phyloP scores from a whole-genome alignment of 2,329 filamentous ascomycete species.

The Pseudogymnoascus sp. region DNA sequence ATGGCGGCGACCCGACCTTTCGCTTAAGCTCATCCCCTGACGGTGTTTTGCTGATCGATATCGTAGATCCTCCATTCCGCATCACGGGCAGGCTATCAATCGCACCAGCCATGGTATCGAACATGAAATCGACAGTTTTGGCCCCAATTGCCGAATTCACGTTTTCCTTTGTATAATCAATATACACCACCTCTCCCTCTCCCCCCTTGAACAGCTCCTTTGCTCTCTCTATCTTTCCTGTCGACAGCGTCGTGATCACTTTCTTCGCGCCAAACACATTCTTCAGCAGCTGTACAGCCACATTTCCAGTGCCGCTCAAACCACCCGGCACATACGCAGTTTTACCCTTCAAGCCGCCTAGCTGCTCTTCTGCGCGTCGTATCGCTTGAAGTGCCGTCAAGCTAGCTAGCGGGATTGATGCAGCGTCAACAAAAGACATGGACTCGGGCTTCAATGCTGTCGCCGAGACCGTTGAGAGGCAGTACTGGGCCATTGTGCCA shows the following conservation, averaged over 20 bases:
- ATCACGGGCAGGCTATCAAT: conserved; percentile 35
- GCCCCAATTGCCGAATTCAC: conserved; percentile 32
- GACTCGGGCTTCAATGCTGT: conserved; percentile 32
- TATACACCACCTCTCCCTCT: conserved; percentile 38
- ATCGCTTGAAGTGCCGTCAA: conserved; percentile 34
- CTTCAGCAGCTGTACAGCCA: conserved; percentile 43
- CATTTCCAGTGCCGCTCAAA: conserved; percentile 40
- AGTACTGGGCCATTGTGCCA: conserved; percentile 28
- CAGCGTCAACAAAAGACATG: conserved; percentile 36
- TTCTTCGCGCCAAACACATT: conserved; percentile 40
- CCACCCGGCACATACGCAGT: conserved; percentile 42
- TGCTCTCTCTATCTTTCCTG: conserved; percentile 41
- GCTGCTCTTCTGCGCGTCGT: neutral
- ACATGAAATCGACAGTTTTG: conserved; percentile 42
- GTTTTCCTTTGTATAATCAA: conserved; percentile 40
- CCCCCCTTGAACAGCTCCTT: conserved; percentile 26
- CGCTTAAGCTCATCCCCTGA: conserved; percentile 32
- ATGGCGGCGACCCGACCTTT: conserved; percentile 24
- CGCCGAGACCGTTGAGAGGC: conserved; percentile 19
- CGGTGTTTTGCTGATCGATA: conserved; percentile 32
- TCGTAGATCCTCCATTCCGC: conserved; percentile 31
- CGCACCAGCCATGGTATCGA: conserved; percentile 40
- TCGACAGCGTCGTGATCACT: conserved; percentile 46
- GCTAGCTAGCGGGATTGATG: conserved; percentile 37
- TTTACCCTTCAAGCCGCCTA: conserved; percentile 14